Base-by-base conservation (phyloP, 495 filamentous ascomycete genomes). In the Sordaria brevicollis region DNA sequence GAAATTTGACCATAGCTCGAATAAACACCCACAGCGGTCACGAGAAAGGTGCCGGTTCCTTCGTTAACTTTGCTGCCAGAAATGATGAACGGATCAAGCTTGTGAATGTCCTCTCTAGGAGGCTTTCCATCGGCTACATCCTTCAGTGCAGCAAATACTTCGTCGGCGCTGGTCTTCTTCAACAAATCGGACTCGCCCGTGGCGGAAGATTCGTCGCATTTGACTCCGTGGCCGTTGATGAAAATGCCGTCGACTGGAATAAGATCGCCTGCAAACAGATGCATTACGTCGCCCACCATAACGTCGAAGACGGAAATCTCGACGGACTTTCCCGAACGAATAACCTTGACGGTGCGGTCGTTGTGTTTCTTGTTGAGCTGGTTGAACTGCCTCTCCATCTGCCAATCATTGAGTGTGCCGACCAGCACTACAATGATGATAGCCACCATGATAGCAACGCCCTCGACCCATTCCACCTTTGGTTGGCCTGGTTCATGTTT, bases 61-160 rank as follows among this genome's bases (percentile, higher is more conserved):
- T 98, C 94, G 37, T 93, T 92, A 31, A 98, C 91, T 77, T 95
- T 95, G 35, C 90, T 90, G 62, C 94, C 94, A 8, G 94, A 98
- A 43, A 97, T 86, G 74, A 98, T 96, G 77, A 97, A 97, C 1
- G 93, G 93, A 73, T 98, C 94, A 75, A 94, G 81, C 77, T 97
- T 97, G 70, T 86, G 84, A 19, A 92, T 79, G 70, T 85, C 86
- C 62, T 91, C 86, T 36, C 89, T 84, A 11, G 71, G 43, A 17
- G 67, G 65, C 7, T 66, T 75, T 13, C 75, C 74, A 19, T 76
- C 74, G 33, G 76, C 75, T 8, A 79, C 81, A 21, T 89, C 82
- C 72, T 95, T 87, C 65, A 97, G 91, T 0, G 89, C 89, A 35
- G 83, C 82, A 73, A 87, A 96, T 9, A 96, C 94, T 8, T 94